Evolutionary conservation across 352 stramenopile species (phyloP).

Genomic region (Pythium vanterpoolii): DNA sequence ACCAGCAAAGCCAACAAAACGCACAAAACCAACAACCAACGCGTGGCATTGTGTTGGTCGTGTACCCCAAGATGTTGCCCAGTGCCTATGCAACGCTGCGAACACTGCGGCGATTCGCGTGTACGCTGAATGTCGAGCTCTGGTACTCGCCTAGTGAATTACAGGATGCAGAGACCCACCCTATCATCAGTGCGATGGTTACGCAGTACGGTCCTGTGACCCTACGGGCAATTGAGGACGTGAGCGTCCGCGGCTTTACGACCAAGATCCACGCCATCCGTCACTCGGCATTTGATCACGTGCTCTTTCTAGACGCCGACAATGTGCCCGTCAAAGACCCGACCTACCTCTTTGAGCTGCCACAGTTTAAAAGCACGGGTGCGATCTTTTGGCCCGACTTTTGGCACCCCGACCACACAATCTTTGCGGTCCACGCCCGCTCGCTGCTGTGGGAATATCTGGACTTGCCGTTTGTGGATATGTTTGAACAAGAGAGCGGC

Average conservation of each 20-base stretch:
- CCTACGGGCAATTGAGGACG: slow-evolving; percentile 50
- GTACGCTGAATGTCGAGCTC: slow-evolving; percentile 64
- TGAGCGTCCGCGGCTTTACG: slow-evolving; percentile 41
- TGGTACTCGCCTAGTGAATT: slow-evolving; percentile 38
- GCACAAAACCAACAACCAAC: not conserved
- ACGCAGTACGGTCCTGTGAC: slow-evolving; percentile 32
- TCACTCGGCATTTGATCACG: slow-evolving; percentile 59
- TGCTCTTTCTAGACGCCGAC: slow-evolving; percentile 74
- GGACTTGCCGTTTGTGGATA: slow-evolving; percentile 56
- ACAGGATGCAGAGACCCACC: not conserved
- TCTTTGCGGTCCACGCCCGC: slow-evolving; percentile 62
- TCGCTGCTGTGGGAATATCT: slow-evolving; percentile 68
- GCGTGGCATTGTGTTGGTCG: slow-evolving; percentile 63
- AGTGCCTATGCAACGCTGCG: slow-evolving; percentile 65
- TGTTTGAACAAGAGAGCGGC: slow-evolving; percentile 80
- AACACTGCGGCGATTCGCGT: slow-evolving; percentile 42
- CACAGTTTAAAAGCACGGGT: slow-evolving; percentile 38
- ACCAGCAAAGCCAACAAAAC: not conserved
- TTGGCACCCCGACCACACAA: slow-evolving; percentile 66
- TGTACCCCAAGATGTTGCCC: slow-evolving; percentile 69
- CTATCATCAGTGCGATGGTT: slow-evolving; percentile 31
- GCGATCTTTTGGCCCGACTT: slow-evolving; percentile 80
- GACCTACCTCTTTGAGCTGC: slow-evolving; percentile 55
- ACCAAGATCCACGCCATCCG: slow-evolving; percentile 73
- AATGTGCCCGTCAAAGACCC: slow-evolving; percentile 63